These are phyloP conservation scores for Dictyostelium citrinum DNA, from an alignment of 78 protist species.

Conservation along the genomic window DNA sequence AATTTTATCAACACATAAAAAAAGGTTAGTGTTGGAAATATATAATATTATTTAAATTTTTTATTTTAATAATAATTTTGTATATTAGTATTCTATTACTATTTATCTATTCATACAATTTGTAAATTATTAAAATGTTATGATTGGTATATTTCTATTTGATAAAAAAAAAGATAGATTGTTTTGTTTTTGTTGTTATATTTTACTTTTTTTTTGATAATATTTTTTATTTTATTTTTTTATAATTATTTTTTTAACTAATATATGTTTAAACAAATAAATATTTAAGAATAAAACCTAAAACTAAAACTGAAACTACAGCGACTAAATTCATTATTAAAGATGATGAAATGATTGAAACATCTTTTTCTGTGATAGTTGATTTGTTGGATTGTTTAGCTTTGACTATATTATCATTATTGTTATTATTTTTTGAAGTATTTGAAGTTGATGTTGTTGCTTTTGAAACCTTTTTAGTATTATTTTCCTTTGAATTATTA, in stretches of 20 bases:
- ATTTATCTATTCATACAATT: no score
- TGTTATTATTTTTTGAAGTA: not conserved
- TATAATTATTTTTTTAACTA: not conserved
- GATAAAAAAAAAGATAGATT: no score
- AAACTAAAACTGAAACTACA: conserved; percentile 1
- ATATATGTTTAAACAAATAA: not conserved
- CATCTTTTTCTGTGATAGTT: not conserved
- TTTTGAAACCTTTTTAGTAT: not conserved
- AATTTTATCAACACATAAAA: not conserved
- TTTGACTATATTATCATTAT: not conserved
- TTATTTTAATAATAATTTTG: no score
- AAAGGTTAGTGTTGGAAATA: not conserved
- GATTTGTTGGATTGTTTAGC: not conserved
- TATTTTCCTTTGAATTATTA: not conserved
- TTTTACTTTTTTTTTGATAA: not conserved
- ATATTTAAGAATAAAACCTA: conserved; percentile 31
- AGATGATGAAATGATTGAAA: not conserved
- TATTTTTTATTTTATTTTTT: not conserved
- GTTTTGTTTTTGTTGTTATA: no score
- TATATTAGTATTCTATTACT: no score
- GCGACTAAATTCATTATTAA: not conserved
- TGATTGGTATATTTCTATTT: no score
- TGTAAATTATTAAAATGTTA: no score
- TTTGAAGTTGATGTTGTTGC: not conserved
- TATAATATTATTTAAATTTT: not conserved